Evolutionary conservation across 1,139 yeast genomes (phyloP), one percentile per base, ranked within the genome.

Genomic region (Pichia kudriavzevii): DNA sequence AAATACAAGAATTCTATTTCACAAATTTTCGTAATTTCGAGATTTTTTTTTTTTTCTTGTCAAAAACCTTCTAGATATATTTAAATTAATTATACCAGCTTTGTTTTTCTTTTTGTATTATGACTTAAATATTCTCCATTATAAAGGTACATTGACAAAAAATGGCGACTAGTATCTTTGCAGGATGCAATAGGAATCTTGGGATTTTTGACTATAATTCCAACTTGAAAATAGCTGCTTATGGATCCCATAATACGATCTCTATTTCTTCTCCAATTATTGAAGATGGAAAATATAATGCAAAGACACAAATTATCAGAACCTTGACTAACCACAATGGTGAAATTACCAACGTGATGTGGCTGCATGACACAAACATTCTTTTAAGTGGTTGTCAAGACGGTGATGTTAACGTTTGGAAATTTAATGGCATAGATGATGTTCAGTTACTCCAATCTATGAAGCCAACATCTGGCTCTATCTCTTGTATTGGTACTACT

Each of bases 101-200:
- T n/a, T n/a, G n/a, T n/a, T n/a, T n/a, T n/a, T n/a, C n/a, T n/a
- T n/a, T n/a, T n/a, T n/a, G n/a, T n/a, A n/a, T n/a, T n/a, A n/a
- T n/a, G n/a, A n/a, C n/a, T n/a, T n/a, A n/a, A n/a, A n/a, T n/a
- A n/a, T n/a, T n/a, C n/a, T n/a, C n/a, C n/a, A n/a, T n/a, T n/a
- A n/a, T n/a, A n/a, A n/a, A n/a, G n/a, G n/a, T n/a, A n/a, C n/a
- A n/a, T n/a, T n/a, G n/a, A n/a, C n/a, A n/a, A n/a, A n/a, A n/a
- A n/a, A n/a, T n/a, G n/a, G n/a, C n/a, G n/a, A n/a, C n/a, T n/a
- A 82, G 81, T 28, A 64, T 79, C 7, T 78, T 84, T 47, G 66
- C 78, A 12, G 96, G 95, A 7, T 93, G 88, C 22, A 85, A 85
- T 53, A 72, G 74, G 45, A 88, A 81, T 49, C 69, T 81, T 9